Evolutionary conservation across 768 basidiomycete species (phyloP).

Genomic region (Calocera cornea): DNA sequence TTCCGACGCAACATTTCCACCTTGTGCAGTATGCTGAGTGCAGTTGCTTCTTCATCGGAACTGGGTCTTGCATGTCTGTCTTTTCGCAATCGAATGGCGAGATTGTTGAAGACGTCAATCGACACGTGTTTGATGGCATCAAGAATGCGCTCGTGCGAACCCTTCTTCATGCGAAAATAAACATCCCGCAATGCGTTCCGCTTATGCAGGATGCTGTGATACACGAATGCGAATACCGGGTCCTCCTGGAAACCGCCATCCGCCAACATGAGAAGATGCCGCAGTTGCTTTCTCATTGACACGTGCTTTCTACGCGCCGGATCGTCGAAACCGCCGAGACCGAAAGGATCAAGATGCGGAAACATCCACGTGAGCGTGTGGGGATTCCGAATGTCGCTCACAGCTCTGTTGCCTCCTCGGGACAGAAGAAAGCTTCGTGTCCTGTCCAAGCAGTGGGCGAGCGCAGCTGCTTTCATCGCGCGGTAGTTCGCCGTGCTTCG

Average conservation of each 20-base stretch:
- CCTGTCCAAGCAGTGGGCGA: neutral
- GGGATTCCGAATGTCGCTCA: neutral
- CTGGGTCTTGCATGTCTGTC: neutral
- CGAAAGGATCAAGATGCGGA: neutral
- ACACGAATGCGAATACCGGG: too few species aligned
- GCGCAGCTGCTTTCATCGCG: neutral
- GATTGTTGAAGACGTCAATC: neutral
- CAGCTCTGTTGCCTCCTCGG: neutral
- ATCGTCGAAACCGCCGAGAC: neutral
- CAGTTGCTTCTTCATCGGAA: neutral
- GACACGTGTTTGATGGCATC: neutral
- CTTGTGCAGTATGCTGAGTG: neutral
- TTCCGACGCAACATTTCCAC: neutral
- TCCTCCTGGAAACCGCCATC: too few species aligned
- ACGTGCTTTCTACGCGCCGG: too few species aligned
- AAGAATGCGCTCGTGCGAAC: neutral
- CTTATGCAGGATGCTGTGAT: too few species aligned
- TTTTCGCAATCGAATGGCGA: neutral
- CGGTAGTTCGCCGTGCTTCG: neutral
- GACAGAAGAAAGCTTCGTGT: neutral
- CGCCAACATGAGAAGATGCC: too few species aligned
- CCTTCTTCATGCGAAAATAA: too few species aligned
- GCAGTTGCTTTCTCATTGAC: too few species aligned
- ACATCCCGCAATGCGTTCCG: too few species aligned
- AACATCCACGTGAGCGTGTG: neutral